These are phyloP conservation scores for Bondarzewia mesenterica DNA, from an alignment of 1,284 basidiomycete genomes.

Conservation along the genomic window DNA sequence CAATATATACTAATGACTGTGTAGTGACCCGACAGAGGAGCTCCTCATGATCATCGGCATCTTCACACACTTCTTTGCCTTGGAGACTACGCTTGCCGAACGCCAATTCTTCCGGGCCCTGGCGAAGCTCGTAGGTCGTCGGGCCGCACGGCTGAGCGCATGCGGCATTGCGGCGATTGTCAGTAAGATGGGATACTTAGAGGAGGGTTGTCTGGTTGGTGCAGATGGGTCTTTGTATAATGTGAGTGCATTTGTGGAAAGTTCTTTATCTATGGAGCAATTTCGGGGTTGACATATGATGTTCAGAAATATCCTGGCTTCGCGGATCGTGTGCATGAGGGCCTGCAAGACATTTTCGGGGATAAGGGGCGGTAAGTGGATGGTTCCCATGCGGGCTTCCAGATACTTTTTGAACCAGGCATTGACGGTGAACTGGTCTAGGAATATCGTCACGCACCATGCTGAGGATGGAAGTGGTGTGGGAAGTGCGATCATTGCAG, in stretches of 20 bases:
- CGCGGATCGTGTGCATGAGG: slow-evolving; percentile 83
- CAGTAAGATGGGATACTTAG: slow-evolving; percentile 85
- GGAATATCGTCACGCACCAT: slow-evolving; percentile 82
- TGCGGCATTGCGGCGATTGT: slow-evolving; percentile 95
- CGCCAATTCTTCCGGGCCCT: slow-evolving; percentile 93
- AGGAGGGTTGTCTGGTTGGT: slow-evolving; percentile 83
- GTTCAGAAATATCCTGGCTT: slow-evolving; percentile 91
- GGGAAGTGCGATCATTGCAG: slow-evolving; percentile 93
- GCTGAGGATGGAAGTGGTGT: slow-evolving; percentile 95
- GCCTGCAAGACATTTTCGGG: slow-evolving; percentile 86
- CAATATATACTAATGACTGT: background rate
- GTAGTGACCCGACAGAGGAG: slow-evolving; percentile 94
- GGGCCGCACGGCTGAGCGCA: slow-evolving; percentile 81
- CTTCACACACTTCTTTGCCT: slow-evolving; percentile 91
- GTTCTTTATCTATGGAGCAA: too few species aligned
- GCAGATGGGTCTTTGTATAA: slow-evolving; percentile 93
- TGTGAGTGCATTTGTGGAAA: slow-evolving; percentile 54
- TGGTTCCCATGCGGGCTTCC: background rate
- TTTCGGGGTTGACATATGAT: background rate
- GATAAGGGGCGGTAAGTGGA: slow-evolving; percentile 76
- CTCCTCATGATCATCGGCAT: slow-evolving; percentile 94
- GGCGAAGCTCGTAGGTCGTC: slow-evolving; percentile 82
- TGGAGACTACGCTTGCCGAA: slow-evolving; percentile 91
- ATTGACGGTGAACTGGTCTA: slow-evolving; percentile 17
- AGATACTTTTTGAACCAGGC: background rate